Conservation (phyloP, 2,329 filamentous ascomycete species). For the Boeremia exigua region DNA sequence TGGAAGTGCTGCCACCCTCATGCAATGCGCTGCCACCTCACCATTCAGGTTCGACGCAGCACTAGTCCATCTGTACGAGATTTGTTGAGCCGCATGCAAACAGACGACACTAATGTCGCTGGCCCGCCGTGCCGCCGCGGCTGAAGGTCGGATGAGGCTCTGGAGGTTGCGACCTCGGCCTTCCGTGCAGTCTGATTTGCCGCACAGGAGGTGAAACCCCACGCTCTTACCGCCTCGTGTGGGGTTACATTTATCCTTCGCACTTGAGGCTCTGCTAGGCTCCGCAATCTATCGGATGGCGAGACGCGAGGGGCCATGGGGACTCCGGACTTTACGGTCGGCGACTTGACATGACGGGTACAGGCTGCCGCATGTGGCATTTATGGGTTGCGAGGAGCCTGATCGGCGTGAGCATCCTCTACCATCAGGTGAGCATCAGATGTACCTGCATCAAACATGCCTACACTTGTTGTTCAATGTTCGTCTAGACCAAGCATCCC, state of each 20-base stretch:
- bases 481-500: background rate
- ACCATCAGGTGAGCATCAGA: too few species aligned
- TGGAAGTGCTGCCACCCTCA: background rate
- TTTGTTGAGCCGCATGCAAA: constrained; percentile 17
- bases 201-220: background rate
- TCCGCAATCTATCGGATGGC: constrained; percentile 12
- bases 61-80: constrained; percentile 1
- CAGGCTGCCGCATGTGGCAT: too few species aligned
- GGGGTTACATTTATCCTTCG: constrained; percentile 9
- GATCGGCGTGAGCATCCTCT: too few species aligned
- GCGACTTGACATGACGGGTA: background rate
- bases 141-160: constrained; percentile 6
- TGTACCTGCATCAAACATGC: too few species aligned
- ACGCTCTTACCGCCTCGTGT: constrained; percentile 6
- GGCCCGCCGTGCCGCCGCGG: constrained; percentile 11
- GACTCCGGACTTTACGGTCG: constrained; percentile 9
- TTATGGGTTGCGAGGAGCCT: background rate
- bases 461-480: too few species aligned
- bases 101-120: background rate
- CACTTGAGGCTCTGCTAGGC: constrained; percentile 18
- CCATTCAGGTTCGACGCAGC: background rate
- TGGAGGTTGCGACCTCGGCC: background rate
- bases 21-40: constrained; percentile 1
- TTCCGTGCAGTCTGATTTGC: constrained; percentile 5
- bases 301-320: constrained; percentile 11